phyloP scores from a whole-genome alignment of 768 basidiomycete species.

The Boletus vermiculosoides region DNA sequence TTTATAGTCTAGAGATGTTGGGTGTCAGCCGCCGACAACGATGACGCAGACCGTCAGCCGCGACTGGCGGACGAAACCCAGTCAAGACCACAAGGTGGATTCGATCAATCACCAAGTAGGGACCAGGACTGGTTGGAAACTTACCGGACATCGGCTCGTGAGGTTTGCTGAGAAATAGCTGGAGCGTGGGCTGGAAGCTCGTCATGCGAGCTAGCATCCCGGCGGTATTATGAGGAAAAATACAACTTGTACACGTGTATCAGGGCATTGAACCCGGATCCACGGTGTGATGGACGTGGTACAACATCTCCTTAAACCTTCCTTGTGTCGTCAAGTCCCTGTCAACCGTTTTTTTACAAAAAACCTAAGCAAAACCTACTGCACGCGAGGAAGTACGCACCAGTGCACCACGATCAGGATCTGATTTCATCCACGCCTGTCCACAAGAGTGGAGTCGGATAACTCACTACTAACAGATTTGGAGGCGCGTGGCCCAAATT shows the following conservation, averaged over 20 bases:
- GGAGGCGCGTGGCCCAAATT: background rate
- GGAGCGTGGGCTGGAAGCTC: background rate
- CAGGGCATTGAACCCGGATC: background rate
- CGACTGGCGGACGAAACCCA: background rate
- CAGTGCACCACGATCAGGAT: background rate
- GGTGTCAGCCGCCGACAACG: slow-evolving; percentile 7
- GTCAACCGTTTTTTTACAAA: background rate
- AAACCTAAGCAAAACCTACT: background rate
- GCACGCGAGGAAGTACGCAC: background rate
- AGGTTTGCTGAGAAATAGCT: background rate
- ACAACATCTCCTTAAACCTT: background rate
- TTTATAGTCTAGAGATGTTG: slow-evolving; percentile 11
- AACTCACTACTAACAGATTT: background rate
- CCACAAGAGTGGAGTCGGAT: background rate
- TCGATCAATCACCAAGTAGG: background rate
- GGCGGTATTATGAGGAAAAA: background rate
- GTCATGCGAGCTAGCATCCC: background rate
- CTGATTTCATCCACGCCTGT: background rate
- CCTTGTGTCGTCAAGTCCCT: background rate
- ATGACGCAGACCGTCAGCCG: slow-evolving; percentile 16
- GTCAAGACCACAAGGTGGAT: slow-evolving; percentile 1
- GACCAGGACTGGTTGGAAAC: slow-evolving; percentile 3
- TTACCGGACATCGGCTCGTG: background rate
- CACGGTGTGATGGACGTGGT: background rate
- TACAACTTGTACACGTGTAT: background rate